Evolutionary conservation across 345 rosid species (phyloP).

Genomic region (Linum tenue): DNA sequence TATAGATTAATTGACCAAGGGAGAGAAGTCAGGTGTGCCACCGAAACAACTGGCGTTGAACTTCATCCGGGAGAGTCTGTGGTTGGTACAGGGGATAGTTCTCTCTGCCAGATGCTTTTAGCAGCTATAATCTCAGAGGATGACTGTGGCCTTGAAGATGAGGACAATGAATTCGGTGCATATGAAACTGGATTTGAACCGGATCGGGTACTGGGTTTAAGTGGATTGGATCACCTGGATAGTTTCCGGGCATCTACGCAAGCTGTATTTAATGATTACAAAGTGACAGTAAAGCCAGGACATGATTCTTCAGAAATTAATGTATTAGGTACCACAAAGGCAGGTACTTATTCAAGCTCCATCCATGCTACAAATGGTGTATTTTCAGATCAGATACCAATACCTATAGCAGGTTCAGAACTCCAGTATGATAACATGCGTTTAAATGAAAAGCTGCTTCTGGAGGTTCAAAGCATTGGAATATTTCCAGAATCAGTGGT

Average conservation of each 20-base stretch:
- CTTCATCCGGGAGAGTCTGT: constrained; percentile 25
- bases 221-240: constrained; percentile 37
- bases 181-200: constrained; percentile 46
- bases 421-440: constrained; percentile 50
- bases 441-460: constrained; percentile 53
- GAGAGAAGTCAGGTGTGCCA: constrained; percentile 19
- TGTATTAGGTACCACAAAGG: constrained; percentile 23
- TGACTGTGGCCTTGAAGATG: constrained; percentile 34
- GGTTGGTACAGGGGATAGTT: constrained; percentile 29
- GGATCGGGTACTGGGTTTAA: constrained; percentile 53
- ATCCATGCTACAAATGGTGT: constrained; percentile 35
- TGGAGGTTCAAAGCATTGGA: constrained; percentile 81
- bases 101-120: constrained; percentile 71
- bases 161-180: constrained; percentile 39
- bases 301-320: constrained; percentile 47
- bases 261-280: constrained; percentile 39
- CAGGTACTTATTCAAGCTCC: constrained; percentile 32
- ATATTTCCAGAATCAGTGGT: constrained; percentile 73
- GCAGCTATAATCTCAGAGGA: constrained; percentile 86
- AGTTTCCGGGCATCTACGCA: constrained; percentile 29
- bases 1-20: constrained; percentile 28
- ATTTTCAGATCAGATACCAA: constrained; percentile 32
- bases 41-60: constrained; percentile 22
- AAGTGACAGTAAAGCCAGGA: constrained; percentile 36
- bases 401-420: constrained; percentile 37